phyloP scores from a whole-genome alignment of 2,329 filamentous ascomycete genomes.

The Nemania diffusa region DNA sequence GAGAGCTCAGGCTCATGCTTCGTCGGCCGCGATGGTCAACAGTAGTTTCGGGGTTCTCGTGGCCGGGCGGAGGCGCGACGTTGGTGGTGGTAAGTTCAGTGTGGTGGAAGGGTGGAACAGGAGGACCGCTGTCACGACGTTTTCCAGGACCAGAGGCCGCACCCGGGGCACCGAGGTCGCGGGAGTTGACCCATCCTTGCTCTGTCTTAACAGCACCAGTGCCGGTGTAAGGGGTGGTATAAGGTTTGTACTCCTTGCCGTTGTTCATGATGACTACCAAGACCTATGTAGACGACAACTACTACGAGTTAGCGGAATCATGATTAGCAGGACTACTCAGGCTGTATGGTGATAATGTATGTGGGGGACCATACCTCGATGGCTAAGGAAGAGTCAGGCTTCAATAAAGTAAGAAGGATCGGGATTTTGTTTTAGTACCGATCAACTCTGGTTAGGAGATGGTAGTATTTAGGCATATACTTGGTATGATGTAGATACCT shows the following conservation, averaged over 20 bases:
- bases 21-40: neutral
- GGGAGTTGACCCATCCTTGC: constrained; percentile 37
- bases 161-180: constrained; percentile 35
- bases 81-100: constrained; percentile 27
- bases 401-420: neutral
- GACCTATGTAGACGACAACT: neutral
- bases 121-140: constrained; percentile 28
- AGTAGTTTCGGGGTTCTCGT: neutral
- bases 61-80: constrained; percentile 17
- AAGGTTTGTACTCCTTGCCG: constrained; percentile 40
- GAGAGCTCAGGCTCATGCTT: constrained; percentile 13
- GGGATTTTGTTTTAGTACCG: neutral
- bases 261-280: constrained; percentile 18
- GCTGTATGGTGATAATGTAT: neutral
- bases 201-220: constrained; percentile 38
- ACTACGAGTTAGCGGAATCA: neutral
- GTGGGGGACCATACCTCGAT: neutral
- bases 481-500: neutral
- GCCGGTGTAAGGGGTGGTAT: constrained; percentile 46
- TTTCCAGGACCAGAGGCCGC: constrained; percentile 32
- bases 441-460: neutral
- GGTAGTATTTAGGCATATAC: neutral
- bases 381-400: neutral
- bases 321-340: neutral
- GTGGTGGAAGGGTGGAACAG: constrained; percentile 33